These are phyloP conservation scores for Alternaria gansuensis DNA, from an alignment of 2,329 filamentous ascomycete species.

Conservation along the genomic window DNA sequence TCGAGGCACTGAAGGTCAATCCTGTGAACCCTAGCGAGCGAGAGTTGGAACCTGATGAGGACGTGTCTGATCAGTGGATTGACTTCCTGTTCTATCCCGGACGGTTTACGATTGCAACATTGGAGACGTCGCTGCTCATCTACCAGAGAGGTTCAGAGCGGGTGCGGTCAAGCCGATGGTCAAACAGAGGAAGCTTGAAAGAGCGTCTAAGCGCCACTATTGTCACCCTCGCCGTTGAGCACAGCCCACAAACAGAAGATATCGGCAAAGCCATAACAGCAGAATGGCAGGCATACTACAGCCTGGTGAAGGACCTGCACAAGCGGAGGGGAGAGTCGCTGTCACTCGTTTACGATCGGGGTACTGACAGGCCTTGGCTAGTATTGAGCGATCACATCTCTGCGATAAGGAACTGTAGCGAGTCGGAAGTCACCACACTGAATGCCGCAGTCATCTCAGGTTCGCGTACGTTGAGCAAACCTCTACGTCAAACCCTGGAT, in stretches of 20 bases:
- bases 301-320: conserved; percentile 84
- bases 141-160: conserved; percentile 72
- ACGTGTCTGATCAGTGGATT: conserved; percentile 77
- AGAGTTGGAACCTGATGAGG: conserved; percentile 39
- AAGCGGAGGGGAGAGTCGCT: conserved; percentile 84
- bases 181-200: conserved; percentile 66
- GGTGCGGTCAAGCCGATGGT: conserved; percentile 21
- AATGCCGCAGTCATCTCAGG: conserved; percentile 63
- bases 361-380: conserved; percentile 79
- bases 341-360: conserved; percentile 76
- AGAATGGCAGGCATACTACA: conserved; percentile 91
- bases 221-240: conserved; percentile 70
- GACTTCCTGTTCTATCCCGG: conserved; percentile 83
- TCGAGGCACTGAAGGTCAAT: conserved; percentile 53
- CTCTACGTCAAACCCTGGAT: conserved; percentile 47
- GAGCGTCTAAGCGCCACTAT: conserved; percentile 80
- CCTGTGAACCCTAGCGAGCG: conserved; percentile 52
- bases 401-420: conserved; percentile 79
- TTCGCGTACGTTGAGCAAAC: conserved; percentile 27
- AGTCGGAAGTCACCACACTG: conserved; percentile 76
- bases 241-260: conserved; percentile 76
- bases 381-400: conserved; percentile 83
- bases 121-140: conserved; percentile 84
- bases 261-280: conserved; percentile 77
- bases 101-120: conserved; percentile 77